A percentile compares a stretch with the other conserved stretches of the same genome.
Conservation (phyloP, 164 flowering plant species). For the Kingdonia uniflora region DNA sequence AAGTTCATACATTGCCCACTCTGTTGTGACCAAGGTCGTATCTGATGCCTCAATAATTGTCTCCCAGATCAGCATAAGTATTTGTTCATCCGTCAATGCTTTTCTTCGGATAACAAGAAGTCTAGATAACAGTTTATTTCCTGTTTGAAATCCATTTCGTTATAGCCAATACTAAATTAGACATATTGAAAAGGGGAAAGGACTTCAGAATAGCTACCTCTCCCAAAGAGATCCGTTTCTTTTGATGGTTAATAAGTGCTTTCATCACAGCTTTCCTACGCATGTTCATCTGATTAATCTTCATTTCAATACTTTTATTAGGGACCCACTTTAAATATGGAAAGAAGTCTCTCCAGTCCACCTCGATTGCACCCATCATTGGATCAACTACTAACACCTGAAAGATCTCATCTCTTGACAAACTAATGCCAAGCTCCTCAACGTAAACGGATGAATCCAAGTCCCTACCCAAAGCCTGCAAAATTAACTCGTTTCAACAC, state of each 20-base stretch:
- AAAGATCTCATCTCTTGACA: conserved; percentile 56
- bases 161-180: no score
- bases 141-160: conserved; percentile 22
- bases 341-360: conserved; percentile 98
- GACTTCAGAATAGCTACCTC: conserved; percentile 35
- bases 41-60: conserved; percentile 74
- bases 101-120: conserved; percentile 52
- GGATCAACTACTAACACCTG: conserved; percentile 51
- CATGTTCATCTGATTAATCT: conserved; percentile 30
- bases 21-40: conserved; percentile 68
- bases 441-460: conserved; percentile 52
- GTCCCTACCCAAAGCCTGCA: conserved; percentile 72
- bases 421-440: conserved; percentile 48
- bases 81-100: conserved; percentile 42
- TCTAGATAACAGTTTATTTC: conserved; percentile 41
- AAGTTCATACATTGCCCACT: conserved; percentile 94
- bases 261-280: conserved; percentile 56
- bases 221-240: conserved; percentile 36
- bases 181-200: no score
- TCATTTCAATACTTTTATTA: conserved; percentile 48
- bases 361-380: conserved; percentile 86
- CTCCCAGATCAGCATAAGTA: conserved; percentile 69
- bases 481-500: background rate
- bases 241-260: conserved; percentile 46
- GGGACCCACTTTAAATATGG: conserved; percentile 92